Evolutionary conservation across 2,329 filamentous ascomycete species (phyloP).

Genomic region (Didymella keratinophila): DNA sequence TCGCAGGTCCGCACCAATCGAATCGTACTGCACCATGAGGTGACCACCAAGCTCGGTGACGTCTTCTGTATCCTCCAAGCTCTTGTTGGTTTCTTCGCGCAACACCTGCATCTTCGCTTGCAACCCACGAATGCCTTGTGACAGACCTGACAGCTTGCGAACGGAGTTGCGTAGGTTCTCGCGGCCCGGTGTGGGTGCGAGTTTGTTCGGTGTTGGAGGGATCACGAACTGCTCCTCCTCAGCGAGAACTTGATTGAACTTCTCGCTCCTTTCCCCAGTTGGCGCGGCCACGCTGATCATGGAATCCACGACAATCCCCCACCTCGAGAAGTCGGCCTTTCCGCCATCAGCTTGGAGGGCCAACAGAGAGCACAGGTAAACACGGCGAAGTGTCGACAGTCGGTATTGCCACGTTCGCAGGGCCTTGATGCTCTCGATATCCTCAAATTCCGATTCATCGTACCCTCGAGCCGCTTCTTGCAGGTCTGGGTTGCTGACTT

Average conservation of each 20-base stretch:
- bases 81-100: conserved; percentile 85
- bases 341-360: conserved; percentile 85
- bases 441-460: conserved; percentile 73
- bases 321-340: conserved; percentile 76
- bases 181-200: conserved; percentile 71
- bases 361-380: conserved; percentile 87
- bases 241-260: conserved; percentile 72
- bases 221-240: conserved; percentile 74
- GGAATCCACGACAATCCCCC: conserved; percentile 79
- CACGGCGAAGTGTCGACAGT: conserved; percentile 80
- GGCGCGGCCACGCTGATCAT: conserved; percentile 71
- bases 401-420: conserved; percentile 72
- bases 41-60: conserved; percentile 76
- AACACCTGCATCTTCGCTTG: conserved; percentile 95
- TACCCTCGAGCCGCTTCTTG: conserved; percentile 61
- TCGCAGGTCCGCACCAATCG: conserved; percentile 86
- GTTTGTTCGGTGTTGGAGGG: conserved; percentile 63
- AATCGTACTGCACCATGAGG: conserved; percentile 90
- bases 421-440: conserved; percentile 79
- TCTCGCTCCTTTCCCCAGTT: conserved; percentile 69
- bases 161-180: conserved; percentile 88
- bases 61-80: conserved; percentile 75
- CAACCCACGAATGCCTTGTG: conserved; percentile 86
- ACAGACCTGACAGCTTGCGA: conserved; percentile 85
- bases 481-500: conserved; percentile 57